These are phyloP conservation scores for Suillus luteus DNA, from an alignment of 768 basidiomycete genomes.

Conservation along the genomic window DNA sequence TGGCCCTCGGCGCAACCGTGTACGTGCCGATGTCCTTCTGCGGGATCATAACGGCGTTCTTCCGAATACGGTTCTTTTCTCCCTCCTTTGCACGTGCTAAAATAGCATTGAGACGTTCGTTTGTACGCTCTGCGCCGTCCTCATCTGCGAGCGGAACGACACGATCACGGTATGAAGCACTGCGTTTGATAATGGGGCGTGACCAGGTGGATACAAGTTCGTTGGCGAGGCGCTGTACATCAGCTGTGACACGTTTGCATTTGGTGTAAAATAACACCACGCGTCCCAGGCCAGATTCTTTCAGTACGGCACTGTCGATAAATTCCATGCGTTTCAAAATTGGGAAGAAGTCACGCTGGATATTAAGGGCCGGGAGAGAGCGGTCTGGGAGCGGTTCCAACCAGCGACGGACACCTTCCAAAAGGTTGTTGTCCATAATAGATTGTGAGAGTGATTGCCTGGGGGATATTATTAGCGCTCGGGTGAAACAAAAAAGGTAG, in stretches of 20 bases:
- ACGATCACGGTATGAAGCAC: conserved; percentile 77
- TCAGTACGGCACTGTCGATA: conserved; percentile 87
- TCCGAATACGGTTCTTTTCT: conserved; percentile 69
- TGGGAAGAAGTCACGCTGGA: conserved; percentile 89
- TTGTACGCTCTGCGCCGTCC: conserved; percentile 37
- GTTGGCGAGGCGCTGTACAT: conserved; percentile 79
- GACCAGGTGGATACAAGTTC: conserved; percentile 87
- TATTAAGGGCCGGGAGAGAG: conserved; percentile 92
- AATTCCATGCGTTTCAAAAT: conserved; percentile 87
- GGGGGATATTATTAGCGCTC: not conserved
- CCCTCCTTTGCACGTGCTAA: conserved; percentile 64
- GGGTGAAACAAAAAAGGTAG: conserved; percentile 8
- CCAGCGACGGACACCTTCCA: conserved; percentile 88
- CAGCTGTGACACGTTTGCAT: conserved; percentile 83
- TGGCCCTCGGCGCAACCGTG: conserved; percentile 72
- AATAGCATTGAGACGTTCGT: conserved; percentile 67
- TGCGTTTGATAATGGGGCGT: conserved; percentile 88
- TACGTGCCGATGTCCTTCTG: conserved; percentile 75
- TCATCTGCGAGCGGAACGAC: conserved; percentile 61
- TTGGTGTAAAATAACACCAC: conserved; percentile 96
- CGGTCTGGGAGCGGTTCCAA: conserved; percentile 93
- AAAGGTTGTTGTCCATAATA: conserved; percentile 92
- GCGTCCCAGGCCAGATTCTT: conserved; percentile 87
- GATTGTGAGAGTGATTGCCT: conserved; percentile 87
- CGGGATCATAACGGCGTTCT: conserved; percentile 85